Percentiles rank a stretch among this genome's conserved stretches.
These are phyloP conservation scores for Aspergillus fumigatiaffinis DNA, from an alignment of 2,329 filamentous ascomycete species.

Conservation along the genomic window DNA sequence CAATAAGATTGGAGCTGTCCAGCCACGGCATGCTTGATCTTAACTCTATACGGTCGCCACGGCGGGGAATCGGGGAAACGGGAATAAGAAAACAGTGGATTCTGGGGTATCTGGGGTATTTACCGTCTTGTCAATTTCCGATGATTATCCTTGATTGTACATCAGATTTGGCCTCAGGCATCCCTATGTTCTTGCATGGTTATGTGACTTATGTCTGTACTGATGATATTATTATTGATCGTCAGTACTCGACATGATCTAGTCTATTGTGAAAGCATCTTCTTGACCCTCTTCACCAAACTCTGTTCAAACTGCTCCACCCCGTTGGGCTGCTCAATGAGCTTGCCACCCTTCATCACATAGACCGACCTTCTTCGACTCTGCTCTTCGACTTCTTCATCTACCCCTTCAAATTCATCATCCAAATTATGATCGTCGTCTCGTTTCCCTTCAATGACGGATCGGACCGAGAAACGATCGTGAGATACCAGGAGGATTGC, in stretches of 20 bases:
- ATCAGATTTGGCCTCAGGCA: too few relatives aligned
- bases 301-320: constrained; percentile 63
- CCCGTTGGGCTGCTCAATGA: constrained; percentile 55
- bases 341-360: constrained; percentile 55
- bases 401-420: constrained; percentile 45
- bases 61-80: not conserved
- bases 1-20: not conserved
- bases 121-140: too few relatives aligned
- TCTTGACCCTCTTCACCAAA: constrained; percentile 57
- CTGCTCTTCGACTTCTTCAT: constrained; percentile 42
- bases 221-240: too few relatives aligned
- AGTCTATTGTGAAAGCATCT: constrained; percentile 30
- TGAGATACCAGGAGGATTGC: constrained; percentile 75
- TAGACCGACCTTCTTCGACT: constrained; percentile 55
- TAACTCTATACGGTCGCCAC: not conserved
- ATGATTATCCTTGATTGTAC: too few relatives aligned
- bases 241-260: not conserved
- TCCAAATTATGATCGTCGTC: constrained; percentile 37
- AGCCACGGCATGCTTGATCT: not conserved
- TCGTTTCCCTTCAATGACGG: constrained; percentile 62
- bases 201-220: too few relatives aligned
- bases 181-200: too few relatives aligned
- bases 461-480: constrained; percentile 75
- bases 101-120: too few relatives aligned
- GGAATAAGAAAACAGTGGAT: not conserved